These are phyloP conservation scores for Aquilaria sinensis DNA, from an alignment of 345 rosid species.

Conservation along the genomic window DNA sequence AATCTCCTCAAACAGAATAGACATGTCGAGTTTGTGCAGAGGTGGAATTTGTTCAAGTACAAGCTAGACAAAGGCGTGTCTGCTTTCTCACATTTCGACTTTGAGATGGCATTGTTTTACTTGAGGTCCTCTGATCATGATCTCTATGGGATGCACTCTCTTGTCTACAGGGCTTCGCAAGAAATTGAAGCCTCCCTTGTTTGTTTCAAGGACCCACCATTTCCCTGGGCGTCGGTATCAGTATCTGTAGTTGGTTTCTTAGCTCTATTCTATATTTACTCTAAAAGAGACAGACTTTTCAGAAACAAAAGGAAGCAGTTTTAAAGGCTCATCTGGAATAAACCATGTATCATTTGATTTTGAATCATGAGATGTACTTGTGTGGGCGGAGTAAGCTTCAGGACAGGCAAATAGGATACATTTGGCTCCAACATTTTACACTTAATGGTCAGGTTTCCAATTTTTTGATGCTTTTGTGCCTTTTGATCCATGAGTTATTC, in stretches of 20 bases:
- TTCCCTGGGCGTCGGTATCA: conserved; percentile 75
- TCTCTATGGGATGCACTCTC: conserved; percentile 70
- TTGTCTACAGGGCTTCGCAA: conserved; percentile 74
- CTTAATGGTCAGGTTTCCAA: too few species aligned
- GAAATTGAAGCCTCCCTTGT: conserved; percentile 81
- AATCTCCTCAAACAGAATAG: conserved; percentile 56
- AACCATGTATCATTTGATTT: conserved; percentile 31
- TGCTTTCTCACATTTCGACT: conserved; percentile 78
- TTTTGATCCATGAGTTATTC: too few species aligned
- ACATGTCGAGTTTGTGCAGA: conserved; percentile 64
- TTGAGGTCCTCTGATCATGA: conserved; percentile 81
- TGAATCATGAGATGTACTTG: conserved; percentile 21
- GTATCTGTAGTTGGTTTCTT: conserved; percentile 48
- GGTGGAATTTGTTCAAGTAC: conserved; percentile 84
- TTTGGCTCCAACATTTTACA: conserved; percentile 12
- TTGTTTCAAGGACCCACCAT: conserved; percentile 94
- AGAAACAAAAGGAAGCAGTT: conserved; percentile 90
- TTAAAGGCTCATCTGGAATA: conserved; percentile 38
- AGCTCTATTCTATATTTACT: conserved; percentile 47
- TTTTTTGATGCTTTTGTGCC: too few species aligned
- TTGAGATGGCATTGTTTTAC: conserved; percentile 78
- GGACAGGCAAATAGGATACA: conserved; percentile 10
- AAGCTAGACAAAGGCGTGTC: conserved; percentile 80
- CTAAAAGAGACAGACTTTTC: conserved; percentile 61
- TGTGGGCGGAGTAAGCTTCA: conserved; percentile 7